Evolutionary conservation across 352 stramenopile species (phyloP), one percentile per base, ranked within the genome.

Genomic region (Globisporangium echinulatum): DNA sequence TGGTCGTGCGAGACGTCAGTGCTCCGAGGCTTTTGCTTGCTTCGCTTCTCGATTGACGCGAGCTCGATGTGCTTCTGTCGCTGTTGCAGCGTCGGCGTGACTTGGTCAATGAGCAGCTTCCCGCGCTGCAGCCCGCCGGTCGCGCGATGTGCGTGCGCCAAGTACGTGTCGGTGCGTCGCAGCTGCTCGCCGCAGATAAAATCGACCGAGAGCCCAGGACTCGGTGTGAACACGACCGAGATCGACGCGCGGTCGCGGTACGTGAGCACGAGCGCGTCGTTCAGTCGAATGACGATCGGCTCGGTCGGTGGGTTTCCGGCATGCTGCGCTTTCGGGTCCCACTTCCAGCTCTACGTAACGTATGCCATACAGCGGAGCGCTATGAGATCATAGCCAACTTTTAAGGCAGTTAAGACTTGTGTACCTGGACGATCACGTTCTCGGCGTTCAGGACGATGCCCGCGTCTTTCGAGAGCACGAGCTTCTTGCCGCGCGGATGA

Each of bases 181-280:
- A 92, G 59, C 36, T 78, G 70, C 66, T 90, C 70, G 17, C 85
- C 83, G 58, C 83, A 93, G 1, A 72, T 62, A 63, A 96, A 94
- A 38, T 78, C 66, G 19, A 88, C 67, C 1, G 67, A 59, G 42
- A 93, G 70, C 0, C 86, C 87, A 10, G 76, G 73, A 37, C 69
- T 70, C 3, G 76, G 77, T 4, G 72, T 61, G 44, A 92, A 96
- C 46, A 71, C 78, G 17, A 95, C 72, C 3, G 57, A 67, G 56
- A 95, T 93, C n/a, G 63, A 61, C 50, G 72, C 70, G 40, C 82
- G 74, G 38, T 88, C 74, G 44, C 64, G 75, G 63, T 85, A 96
- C 11, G 72, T 89, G 67, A 95, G 81, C 14, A 72, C 47, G 43
- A 96, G 53, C 49, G 61, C 64, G 42, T 92, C 77, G 57, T 94